Percentiles rank a stretch among this genome's conserved stretches.
These are phyloP conservation scores for Conticribra guillardii DNA, from an alignment of 108 stramenopile genomes.

Conservation along the genomic window DNA sequence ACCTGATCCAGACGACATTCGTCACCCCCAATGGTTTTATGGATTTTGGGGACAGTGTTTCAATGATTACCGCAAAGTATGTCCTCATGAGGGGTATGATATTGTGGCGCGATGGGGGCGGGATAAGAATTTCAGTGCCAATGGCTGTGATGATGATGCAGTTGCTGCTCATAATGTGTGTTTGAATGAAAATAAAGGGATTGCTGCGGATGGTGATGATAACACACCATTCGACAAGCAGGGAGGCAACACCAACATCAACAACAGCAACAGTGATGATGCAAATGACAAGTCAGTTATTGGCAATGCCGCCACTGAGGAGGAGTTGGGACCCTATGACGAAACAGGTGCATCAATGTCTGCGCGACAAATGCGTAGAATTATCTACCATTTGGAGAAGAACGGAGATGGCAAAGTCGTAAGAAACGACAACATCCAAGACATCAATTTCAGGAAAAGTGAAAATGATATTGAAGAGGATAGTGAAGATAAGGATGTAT, in stretches of 20 bases:
- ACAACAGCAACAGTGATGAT: too few relatives aligned
- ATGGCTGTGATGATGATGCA: background rate
- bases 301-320: too few relatives aligned
- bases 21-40: conserved; percentile 45
- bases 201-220: background rate
- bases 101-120: conserved; percentile 53
- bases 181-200: too few relatives aligned
- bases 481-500: background rate
- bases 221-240: background rate
- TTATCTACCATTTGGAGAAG: conserved; percentile 18
- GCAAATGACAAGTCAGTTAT: too few relatives aligned
- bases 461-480: too few relatives aligned
- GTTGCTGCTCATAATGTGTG: too few relatives aligned
- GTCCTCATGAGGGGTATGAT: conserved; percentile 59
- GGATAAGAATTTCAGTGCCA: conserved; percentile 17
- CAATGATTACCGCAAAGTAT: conserved; percentile 45
- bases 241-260: background rate
- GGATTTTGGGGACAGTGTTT: conserved; percentile 56
- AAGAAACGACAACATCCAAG: too few relatives aligned
- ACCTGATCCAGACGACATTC: conserved; percentile 6
- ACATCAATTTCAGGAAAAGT: too few relatives aligned
- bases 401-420: too few relatives aligned
- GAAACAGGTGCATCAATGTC: conserved; percentile 2
- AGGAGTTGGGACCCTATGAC: background rate
- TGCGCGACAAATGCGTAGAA: conserved; percentile 22